Evolutionary conservation across 2,329 filamentous ascomycete species (phyloP).

Genomic region (Phoma sp.): DNA sequence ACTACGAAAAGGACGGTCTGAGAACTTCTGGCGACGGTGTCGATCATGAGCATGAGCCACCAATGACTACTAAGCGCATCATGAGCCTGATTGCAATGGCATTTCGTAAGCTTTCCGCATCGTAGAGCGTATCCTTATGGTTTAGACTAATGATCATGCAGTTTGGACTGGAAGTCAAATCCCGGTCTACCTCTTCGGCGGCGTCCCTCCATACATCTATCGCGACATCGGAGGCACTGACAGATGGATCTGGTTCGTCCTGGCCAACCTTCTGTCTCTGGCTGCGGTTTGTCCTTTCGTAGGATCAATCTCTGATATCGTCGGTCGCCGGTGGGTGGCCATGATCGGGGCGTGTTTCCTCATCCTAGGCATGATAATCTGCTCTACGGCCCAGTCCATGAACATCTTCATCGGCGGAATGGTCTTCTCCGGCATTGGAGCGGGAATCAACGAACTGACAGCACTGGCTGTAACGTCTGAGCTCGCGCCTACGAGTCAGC

Average conservation of each 20-base stretch:
- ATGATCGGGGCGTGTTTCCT: constrained; percentile 36
- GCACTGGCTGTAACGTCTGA: constrained; percentile 71
- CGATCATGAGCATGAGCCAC: constrained; percentile 21
- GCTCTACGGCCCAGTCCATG: constrained; percentile 35
- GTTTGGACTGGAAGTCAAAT: constrained; percentile 68
- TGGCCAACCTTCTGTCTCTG: constrained; percentile 60
- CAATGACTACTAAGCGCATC: constrained; percentile 46
- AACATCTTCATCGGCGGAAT: constrained; percentile 37
- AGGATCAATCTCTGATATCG: constrained; percentile 51
- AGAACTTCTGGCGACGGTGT: constrained; percentile 41
- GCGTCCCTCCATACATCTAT: constrained; percentile 58
- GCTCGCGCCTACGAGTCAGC: constrained; percentile 68
- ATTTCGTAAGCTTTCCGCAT: constrained; percentile 39
- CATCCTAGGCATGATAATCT: constrained; percentile 43
- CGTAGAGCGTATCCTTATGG: constrained; percentile 59
- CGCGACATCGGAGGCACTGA: constrained; percentile 65
- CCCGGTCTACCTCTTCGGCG: constrained; percentile 52
- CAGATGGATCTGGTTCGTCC: constrained; percentile 63
- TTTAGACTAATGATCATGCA: constrained; percentile 1
- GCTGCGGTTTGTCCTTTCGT: constrained; percentile 68
- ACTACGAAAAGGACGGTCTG: constrained; percentile 57
- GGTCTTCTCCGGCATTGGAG: constrained; percentile 66
- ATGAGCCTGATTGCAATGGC: constrained; percentile 20
- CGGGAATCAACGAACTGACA: constrained; percentile 71
- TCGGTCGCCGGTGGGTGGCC: neutral